Evolutionary conservation across 1,284 basidiomycete species (phyloP).

Genomic region (Earliella scabrosa): DNA sequence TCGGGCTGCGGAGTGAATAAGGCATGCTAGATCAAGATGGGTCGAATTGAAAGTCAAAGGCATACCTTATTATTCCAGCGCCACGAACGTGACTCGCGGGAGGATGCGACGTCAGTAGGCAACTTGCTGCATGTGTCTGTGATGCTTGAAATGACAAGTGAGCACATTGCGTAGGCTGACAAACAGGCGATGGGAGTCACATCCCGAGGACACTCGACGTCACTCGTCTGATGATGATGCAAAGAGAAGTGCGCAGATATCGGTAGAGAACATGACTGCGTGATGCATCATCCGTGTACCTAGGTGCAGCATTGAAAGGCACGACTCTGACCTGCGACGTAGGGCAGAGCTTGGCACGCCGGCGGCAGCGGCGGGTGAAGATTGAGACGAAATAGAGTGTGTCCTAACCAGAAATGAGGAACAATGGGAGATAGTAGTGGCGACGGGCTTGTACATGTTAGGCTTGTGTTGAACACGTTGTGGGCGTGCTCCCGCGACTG

Average conservation of each 20-base stretch:
- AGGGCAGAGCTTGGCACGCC: too few species aligned
- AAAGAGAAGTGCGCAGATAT: background rate
- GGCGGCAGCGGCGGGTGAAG: background rate
- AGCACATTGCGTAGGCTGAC: background rate
- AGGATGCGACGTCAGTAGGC: background rate
- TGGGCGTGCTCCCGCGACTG: conserved; percentile 4
- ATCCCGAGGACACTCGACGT: conserved; percentile 16
- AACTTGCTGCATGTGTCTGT: conserved; percentile 1
- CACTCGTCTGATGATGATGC: conserved; percentile 10
- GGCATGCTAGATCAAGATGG: conserved; percentile 10
- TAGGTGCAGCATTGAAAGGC: too few species aligned
- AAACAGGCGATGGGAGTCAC: too few species aligned
- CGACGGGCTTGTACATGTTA: conserved; percentile 8
- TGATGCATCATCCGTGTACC: conserved; percentile 8
- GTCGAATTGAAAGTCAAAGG: background rate
- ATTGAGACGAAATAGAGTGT: background rate
- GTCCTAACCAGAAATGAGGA: background rate
- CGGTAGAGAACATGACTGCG: conserved; percentile 4
- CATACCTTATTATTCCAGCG: background rate
- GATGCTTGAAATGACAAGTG: conserved; percentile 1
- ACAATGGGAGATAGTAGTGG: conserved; percentile 19
- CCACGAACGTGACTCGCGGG: background rate
- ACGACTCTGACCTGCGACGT: too few species aligned
- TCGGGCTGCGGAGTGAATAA: background rate
- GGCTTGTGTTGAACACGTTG: conserved; percentile 13